Conservation (phyloP, 1,284 basidiomycete species). For the Schizophyllum amplum region DNA sequence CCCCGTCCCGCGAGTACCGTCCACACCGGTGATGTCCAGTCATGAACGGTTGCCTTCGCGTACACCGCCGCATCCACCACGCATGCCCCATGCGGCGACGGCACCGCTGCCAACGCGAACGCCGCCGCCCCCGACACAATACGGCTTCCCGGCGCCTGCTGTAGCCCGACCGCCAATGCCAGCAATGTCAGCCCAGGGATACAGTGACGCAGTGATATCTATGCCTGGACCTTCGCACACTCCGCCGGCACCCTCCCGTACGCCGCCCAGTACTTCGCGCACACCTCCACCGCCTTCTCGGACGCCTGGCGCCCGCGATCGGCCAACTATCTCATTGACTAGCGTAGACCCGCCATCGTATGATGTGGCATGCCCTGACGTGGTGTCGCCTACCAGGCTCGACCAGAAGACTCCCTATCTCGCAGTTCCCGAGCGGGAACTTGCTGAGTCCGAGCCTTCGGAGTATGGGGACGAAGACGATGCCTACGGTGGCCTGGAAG, state of each 20-base stretch:
- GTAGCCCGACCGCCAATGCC: too few species aligned
- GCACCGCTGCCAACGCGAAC: neutral
- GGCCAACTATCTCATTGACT: neutral
- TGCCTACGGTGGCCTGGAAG: conserved; percentile 4
- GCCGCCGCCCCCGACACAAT: neutral
- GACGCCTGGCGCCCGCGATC: neutral
- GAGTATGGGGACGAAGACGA: conserved; percentile 1
- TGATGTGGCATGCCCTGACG: too few species aligned
- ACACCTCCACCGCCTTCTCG: neutral
- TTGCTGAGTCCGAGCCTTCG: neutral
- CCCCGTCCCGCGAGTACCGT: neutral
- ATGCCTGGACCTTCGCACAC: neutral
- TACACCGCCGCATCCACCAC: neutral
- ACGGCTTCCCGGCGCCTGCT: too few species aligned
- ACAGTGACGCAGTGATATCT: too few species aligned
- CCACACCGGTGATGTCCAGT: neutral
- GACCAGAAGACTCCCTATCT: neutral
- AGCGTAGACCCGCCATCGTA: neutral
- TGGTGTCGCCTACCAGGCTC: too few species aligned
- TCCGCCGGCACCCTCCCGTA: neutral
- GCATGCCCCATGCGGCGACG: neutral
- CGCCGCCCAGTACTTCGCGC: neutral
- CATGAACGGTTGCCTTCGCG: neutral
- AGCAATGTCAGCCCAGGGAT: too few species aligned
- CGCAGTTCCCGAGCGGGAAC: neutral